Conservation (phyloP, 2,329 filamentous ascomycete genomes). For the Penicillium olsonii region DNA sequence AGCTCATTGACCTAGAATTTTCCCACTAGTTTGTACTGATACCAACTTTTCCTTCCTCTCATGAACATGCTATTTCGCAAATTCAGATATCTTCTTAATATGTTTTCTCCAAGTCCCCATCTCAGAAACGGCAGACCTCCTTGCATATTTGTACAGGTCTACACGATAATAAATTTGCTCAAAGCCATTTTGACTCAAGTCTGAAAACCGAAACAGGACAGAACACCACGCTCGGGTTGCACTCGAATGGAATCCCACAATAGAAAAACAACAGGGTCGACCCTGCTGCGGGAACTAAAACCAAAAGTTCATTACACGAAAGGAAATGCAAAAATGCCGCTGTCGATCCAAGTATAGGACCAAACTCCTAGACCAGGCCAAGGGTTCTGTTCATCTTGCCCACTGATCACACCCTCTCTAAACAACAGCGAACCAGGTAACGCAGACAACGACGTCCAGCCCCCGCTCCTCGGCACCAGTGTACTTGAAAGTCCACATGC, state of each 20-base stretch:
- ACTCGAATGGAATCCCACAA: constrained; percentile 6
- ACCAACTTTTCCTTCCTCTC: background rate
- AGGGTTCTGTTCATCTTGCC: background rate
- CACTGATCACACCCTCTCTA: constrained; percentile 13
- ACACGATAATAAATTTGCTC: background rate
- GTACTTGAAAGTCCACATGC: constrained; percentile 57
- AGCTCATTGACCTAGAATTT: background rate
- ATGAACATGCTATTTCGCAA: background rate
- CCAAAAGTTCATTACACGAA: constrained; percentile 5
- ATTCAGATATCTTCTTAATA: background rate
- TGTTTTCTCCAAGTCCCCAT: too few relatives aligned
- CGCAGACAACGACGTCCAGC: constrained; percentile 51
- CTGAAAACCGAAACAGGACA: constrained; percentile 1
- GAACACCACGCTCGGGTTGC: constrained; percentile 5
- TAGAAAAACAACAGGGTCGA: constrained; percentile 2
- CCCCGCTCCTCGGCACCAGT: constrained; percentile 49
- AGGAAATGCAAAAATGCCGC: background rate
- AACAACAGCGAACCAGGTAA: constrained; percentile 49
- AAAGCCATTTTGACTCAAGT: background rate
- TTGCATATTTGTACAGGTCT: background rate
- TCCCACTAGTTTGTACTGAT: background rate
- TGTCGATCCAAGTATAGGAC: background rate
- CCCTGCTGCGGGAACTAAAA: background rate
- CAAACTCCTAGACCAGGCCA: background rate
- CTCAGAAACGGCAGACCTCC: background rate